phyloP scores from a whole-genome alignment of 2,329 filamentous ascomycete species.

The Fusarium piperis region DNA sequence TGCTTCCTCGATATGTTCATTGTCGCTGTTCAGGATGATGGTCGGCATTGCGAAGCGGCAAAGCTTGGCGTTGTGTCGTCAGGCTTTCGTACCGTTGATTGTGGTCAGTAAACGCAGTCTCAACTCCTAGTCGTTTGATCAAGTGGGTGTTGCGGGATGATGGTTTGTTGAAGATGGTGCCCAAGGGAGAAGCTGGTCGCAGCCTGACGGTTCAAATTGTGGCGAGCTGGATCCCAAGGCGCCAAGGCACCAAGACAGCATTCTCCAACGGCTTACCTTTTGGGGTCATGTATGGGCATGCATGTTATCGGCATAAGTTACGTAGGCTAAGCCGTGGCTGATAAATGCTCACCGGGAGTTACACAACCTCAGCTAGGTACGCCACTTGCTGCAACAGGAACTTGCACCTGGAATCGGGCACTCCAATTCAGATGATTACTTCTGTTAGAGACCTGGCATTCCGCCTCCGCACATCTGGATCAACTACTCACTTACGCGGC shows the following conservation, averaged over 20 bases:
- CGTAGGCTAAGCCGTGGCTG: background rate
- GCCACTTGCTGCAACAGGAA: background rate
- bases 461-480: background rate
- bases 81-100: background rate
- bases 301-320: background rate
- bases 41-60: background rate
- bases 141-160: background rate
- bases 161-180: no score
- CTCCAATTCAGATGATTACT: background rate
- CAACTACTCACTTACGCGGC: background rate
- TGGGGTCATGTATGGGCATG: background rate
- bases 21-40: background rate
- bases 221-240: background rate
- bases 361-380: background rate
- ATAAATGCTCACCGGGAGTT: background rate
- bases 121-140: background rate
- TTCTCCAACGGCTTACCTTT: background rate
- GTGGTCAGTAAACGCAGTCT: background rate
- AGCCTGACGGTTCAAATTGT: background rate
- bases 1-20: background rate
- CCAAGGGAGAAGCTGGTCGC: background rate
- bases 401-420: background rate
- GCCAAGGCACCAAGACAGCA: background rate
- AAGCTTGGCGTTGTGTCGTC: background rate
- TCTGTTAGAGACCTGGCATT: background rate